Conservation (phyloP, 371 early-diverging fungal species). For the Zopfochytrium polystomum region DNA sequence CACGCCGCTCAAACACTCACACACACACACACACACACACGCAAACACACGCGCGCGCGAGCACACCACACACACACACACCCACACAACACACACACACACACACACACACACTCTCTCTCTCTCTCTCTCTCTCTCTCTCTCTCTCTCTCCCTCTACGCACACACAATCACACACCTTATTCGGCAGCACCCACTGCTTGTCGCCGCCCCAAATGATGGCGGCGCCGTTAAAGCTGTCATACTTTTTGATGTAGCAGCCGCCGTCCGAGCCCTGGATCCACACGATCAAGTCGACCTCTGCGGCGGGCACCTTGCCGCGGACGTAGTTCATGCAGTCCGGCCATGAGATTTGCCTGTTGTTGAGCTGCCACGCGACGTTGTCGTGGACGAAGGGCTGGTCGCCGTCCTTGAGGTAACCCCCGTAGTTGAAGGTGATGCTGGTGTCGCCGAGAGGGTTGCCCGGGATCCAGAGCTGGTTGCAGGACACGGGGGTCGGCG, state of each 20-base stretch:
- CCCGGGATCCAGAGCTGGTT: neutral
- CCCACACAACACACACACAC: too few relatives aligned
- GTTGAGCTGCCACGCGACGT: neutral
- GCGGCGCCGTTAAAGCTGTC: neutral
- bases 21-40: too few relatives aligned
- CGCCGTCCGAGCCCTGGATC: neutral
- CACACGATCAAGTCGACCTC: neutral
- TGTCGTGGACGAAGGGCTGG: neutral
- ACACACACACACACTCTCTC: too few relatives aligned
- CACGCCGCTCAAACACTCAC: too few relatives aligned
- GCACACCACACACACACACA: too few relatives aligned
- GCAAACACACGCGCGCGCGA: too few relatives aligned
- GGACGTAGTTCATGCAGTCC: neutral
- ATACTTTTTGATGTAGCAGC: neutral
- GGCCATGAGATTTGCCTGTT: neutral
- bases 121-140: too few relatives aligned
- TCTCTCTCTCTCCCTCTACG: too few relatives aligned
- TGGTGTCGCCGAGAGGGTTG: neutral
- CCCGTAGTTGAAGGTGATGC: neutral
- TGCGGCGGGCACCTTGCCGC: neutral
- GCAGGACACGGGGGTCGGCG: neutral
- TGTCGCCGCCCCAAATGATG: neutral
- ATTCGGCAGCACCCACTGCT: neutral
- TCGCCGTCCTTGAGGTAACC: neutral
- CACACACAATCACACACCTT: neutral